Evolutionary conservation across 78 protist species (phyloP).

Genomic region (Emiliania huxleyi): DNA sequence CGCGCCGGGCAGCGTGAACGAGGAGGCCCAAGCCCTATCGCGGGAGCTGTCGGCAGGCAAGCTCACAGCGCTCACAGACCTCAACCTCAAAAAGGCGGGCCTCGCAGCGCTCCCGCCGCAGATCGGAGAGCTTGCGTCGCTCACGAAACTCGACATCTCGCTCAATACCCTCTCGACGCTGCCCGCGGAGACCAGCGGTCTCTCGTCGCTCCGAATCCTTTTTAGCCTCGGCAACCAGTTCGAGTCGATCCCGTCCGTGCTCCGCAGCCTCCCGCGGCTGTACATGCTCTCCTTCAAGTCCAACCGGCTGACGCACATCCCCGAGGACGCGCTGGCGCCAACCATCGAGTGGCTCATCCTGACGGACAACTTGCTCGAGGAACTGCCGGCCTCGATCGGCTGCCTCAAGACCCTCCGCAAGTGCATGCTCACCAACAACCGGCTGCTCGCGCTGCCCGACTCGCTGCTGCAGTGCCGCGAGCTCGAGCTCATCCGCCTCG

Average conservation of each 20-base stretch:
- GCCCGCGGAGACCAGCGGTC: background rate
- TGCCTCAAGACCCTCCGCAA: background rate
- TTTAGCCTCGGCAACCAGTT: background rate
- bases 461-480: background rate
- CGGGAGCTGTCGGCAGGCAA: too few relatives aligned
- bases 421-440: background rate
- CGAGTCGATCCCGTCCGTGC: background rate
- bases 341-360: too few relatives aligned
- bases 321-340: background rate
- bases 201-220: background rate
- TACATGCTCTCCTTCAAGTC: background rate
- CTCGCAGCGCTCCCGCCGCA: too few relatives aligned
- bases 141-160: background rate
- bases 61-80: too few relatives aligned
- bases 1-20: too few relatives aligned
- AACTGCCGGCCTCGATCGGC: too few relatives aligned
- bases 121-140: background rate
- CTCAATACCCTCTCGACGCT: background rate
- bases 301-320: background rate
- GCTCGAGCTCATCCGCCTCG: background rate
- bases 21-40: too few relatives aligned
- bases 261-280: background rate
- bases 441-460: background rate
- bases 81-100: too few relatives aligned
- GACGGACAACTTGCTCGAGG: too few relatives aligned